Base-by-base conservation (phyloP, 2,329 filamentous ascomycete species). In the Colletotrichum spaethianum region DNA sequence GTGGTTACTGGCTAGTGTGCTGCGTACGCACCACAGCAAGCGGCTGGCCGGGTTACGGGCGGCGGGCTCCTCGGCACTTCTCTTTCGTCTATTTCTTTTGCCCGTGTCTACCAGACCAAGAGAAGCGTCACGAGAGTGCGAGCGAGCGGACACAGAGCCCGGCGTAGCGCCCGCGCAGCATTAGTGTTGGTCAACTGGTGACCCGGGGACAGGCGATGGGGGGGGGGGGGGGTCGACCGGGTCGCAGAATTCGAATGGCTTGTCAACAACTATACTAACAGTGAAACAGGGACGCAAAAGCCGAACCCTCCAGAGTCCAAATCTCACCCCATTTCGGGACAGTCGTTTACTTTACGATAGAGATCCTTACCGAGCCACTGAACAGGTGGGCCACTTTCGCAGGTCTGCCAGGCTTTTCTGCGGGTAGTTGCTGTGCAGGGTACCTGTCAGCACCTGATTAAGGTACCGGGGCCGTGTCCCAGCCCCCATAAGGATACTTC, bases 181-280 rank as follows among this genome's bases (percentile, higher is more conserved):
- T 62, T 40, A 36, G 59, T 38, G 28, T 26, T 53, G 28, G 11
- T 28, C 23, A 56, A 56, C 33, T 62, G 60, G 60, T 9, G 60
- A 31, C 33, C 60, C 18, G 42, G 57, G 57, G 33, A 46, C 57
- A n/a, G 63, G 63, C 38, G 57, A 31, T 63, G 64, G 60, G 60
- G 66, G 55, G 66, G 57, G n/a, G 59, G 64, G 60, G 60, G 66
- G 55, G 66, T 71, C 67, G 40, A 71, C 61, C 70, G 61, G 60
- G 56, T 70, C 33, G 40, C 26, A 59, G 55, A 70, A 69, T 38
- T 44, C n/a, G 59, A 36, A 36, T 23, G 31, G 36, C 33, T 59
- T 66, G 44, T 71, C 61, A 66, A 60, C 55, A 62, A 31, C 67
- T 61, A 72, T 57, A 31, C 67, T 61, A 72, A 73, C 48, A 73